Evolutionary conservation across 2,329 filamentous ascomycete genomes (phyloP), one percentile per base, ranked within the genome.

Genomic region (Cladophialophora immunda): DNA sequence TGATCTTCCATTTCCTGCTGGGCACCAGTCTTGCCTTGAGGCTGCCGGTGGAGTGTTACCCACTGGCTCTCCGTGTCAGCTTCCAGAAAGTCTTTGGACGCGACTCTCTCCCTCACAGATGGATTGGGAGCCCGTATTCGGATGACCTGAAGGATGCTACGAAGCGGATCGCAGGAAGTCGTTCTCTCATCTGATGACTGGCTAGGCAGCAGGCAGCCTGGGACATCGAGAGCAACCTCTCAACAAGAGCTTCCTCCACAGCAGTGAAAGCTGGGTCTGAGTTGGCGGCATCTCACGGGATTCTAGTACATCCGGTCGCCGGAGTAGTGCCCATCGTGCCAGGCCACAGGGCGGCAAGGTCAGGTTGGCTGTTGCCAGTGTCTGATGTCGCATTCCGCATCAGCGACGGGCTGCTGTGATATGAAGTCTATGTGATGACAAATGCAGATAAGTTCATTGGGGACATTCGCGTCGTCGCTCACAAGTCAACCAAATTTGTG

Each of bases 371-470:
- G 9, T 50, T 50, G 19, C 9, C 45, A 25, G 22, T 11, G 19
- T 50, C 22, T 25, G 45, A 50, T 50, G 45, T 50, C 17, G 45
- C 45, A 50, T 50, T 22, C 45, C 45, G 45, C 22, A 50, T 50
- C 45, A 13, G 25, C 45, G 45, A 50, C 45, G 19, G 19, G 19
- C 19, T 50, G 45, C 17, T 50, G 45, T 50, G 45, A 50, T 50
- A 50, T 22, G n/a, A 50, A 50, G 45, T 22, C 45, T 13, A 50
- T 50, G n/a, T 61, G 58, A 61, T 61, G 58, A 61, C 58, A 61
- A 61, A 61, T 50, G 27, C 25, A 22, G 29, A 53, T 2, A 41
- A 25, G 22, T 22, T 22, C n/a, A 50, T 25, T 22, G 19, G 19
- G 22, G 19, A 15, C n/a, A 3, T 50, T 50, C n/a, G 45, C 45